phyloP scores from a whole-genome alignment of 129 eudicot species.

The Flaveria trinervia region DNA sequence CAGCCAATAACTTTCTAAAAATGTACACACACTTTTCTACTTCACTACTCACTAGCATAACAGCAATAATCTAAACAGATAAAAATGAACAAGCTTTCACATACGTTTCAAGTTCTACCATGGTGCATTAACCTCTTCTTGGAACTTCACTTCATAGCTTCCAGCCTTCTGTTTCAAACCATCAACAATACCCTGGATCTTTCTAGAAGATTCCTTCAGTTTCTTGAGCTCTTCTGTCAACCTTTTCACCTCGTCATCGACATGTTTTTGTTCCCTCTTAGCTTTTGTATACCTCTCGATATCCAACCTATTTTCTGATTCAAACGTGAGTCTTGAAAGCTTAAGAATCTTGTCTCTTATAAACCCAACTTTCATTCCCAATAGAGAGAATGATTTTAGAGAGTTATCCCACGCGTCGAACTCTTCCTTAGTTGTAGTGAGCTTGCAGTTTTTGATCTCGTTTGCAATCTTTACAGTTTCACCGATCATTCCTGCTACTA shows the following conservation, averaged over 20 bases:
- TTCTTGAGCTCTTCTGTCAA: slow-evolving; percentile 51
- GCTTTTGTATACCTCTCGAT: slow-evolving; percentile 44
- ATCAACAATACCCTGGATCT: slow-evolving; percentile 40
- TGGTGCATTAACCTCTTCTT: slow-evolving; percentile 58
- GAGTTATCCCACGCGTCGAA: slow-evolving; percentile 63
- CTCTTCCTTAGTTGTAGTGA: slow-evolving; percentile 48
- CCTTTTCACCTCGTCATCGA: slow-evolving; percentile 49
- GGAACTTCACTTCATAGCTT: slow-evolving; percentile 54
- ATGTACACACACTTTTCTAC: slow-evolving; percentile 19
- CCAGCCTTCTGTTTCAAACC: slow-evolving; percentile 43
- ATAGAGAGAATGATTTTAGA: slow-evolving; percentile 52
- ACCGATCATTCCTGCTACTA: slow-evolving; percentile 39
- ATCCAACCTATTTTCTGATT: slow-evolving; percentile 40
- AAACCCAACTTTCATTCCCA: slow-evolving; percentile 72
- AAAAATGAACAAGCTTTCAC: not conserved
- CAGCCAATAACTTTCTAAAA: slow-evolving; percentile 4
- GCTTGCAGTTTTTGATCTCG: slow-evolving; percentile 46
- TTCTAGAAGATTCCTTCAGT: slow-evolving; percentile 46
- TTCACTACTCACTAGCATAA: slow-evolving; percentile 17
- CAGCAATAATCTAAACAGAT: slow-evolving; percentile 1
- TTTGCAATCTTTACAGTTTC: slow-evolving; percentile 32
- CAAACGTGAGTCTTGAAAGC: slow-evolving; percentile 38
- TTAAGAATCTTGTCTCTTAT: slow-evolving; percentile 41
- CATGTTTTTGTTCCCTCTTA: slow-evolving; percentile 29
- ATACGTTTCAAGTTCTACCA: slow-evolving; percentile 38